Percentiles rank a stretch among this genome's conserved stretches.
Evolutionary conservation across 2,329 filamentous ascomycete species (phyloP).

Genomic region (Colletotrichum nymphaeae): DNA sequence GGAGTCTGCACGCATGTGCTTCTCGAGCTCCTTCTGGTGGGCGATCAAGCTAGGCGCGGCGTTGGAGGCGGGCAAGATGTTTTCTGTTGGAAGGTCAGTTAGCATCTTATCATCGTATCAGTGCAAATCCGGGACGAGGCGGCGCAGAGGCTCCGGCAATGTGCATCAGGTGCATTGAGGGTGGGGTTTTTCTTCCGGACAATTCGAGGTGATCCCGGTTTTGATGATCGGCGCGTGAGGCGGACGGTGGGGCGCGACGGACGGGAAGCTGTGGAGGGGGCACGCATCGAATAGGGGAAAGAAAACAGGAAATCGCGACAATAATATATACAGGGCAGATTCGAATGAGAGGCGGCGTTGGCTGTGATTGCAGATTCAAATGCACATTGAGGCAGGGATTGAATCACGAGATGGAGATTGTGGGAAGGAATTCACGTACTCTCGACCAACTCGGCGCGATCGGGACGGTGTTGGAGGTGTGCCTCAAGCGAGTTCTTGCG

Average conservation of each 20-base stretch:
- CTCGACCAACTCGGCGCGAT: conserved; percentile 82
- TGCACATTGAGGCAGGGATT: neutral
- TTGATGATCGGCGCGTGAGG: conserved; percentile 30
- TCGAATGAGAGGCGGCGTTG: neutral
- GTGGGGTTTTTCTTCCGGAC: neutral
- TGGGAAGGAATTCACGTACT: conserved; percentile 61
- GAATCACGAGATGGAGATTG: neutral
- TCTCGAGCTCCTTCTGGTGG: conserved; percentile 86
- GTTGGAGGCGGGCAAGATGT: conserved; percentile 84
- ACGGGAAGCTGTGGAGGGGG: conserved; percentile 13
- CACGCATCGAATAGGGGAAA: neutral
- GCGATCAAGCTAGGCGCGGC: conserved; percentile 84
- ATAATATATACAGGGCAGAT: neutral
- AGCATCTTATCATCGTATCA: neutral
- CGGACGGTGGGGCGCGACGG: conserved; percentile 15
- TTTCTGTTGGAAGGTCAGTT: conserved; percentile 63
- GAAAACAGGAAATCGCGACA: conserved; percentile 10
- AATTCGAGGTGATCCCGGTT: neutral
- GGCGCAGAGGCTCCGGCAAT: neutral
- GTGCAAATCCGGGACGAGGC: neutral
- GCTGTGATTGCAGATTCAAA: neutral
- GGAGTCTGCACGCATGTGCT: conserved; percentile 87
- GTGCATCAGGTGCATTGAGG: neutral
- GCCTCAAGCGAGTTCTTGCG: conserved; percentile 79
- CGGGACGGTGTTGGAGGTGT: conserved; percentile 77